Percentiles rank a stretch among this genome's conserved stretches.
Conservation (phyloP, 1,284 basidiomycete species). For the Boletellus deceptivus region DNA sequence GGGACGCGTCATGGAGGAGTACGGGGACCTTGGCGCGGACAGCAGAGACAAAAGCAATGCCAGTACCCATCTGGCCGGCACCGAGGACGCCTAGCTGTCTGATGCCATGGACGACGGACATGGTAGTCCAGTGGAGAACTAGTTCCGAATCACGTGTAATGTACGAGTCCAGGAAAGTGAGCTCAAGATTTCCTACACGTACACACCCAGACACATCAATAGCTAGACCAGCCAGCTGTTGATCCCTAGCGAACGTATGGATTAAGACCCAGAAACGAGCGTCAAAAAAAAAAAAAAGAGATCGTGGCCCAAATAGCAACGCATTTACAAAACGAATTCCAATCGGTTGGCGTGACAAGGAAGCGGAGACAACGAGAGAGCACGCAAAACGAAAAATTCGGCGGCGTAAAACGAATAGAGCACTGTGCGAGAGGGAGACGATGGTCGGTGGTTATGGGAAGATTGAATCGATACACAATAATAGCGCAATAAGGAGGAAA, state of each 20-base stretch:
- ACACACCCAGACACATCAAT: conserved; percentile 6
- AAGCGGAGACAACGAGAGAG: conserved; percentile 18
- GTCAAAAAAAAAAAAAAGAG: conserved; percentile 16
- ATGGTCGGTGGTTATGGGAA: conserved; percentile 7
- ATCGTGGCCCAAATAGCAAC: conserved; percentile 19
- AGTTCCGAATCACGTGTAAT: conserved; percentile 20
- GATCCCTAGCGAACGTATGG: conserved; percentile 6
- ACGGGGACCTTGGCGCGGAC: conserved; percentile 77
- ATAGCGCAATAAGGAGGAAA: conserved; percentile 28
- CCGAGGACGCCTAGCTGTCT: conserved; percentile 70
- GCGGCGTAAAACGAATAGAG: conserved; percentile 17
- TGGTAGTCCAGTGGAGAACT: conserved; percentile 19
- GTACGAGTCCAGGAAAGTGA: not conserved
- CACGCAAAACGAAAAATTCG: conserved; percentile 18
- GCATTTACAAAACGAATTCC: conserved; percentile 22
- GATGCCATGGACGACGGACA: conserved; percentile 66
- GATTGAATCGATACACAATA: conserved; percentile 26
- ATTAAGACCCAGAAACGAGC: conserved; percentile 7
- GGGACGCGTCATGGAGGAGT: conserved; percentile 66
- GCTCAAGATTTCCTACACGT: not conserved
- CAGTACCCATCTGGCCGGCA: conserved; percentile 87
- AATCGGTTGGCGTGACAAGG: conserved; percentile 3
- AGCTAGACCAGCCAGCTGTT: conserved; percentile 20
- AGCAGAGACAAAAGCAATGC: conserved; percentile 85
- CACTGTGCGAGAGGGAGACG: conserved; percentile 15